Conservation (phyloP, 2,329 filamentous ascomycete genomes). For the Colletotrichum costaricense region DNA sequence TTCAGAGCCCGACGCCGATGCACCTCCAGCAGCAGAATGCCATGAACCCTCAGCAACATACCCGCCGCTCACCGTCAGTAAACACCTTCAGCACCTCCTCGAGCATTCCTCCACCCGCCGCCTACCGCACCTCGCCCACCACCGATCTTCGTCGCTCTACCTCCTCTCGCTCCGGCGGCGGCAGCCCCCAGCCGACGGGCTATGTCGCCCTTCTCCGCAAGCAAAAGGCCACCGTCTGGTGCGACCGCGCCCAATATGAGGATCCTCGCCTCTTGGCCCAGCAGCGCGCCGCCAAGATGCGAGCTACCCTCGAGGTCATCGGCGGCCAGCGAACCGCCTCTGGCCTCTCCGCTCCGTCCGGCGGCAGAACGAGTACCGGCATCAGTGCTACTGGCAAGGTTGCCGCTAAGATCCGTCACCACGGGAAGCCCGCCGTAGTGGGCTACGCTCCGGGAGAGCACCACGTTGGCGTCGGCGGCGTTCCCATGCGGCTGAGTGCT, state of each 20-base stretch:
- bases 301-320: slow-evolving; percentile 85
- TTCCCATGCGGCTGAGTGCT: slow-evolving; percentile 92
- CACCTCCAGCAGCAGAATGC: slow-evolving; percentile 48
- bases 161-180: slow-evolving; percentile 79
- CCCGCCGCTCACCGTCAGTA: slow-evolving; percentile 72
- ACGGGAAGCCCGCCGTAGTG: slow-evolving; percentile 81
- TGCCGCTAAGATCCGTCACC: slow-evolving; percentile 88
- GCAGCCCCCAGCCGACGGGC: slow-evolving; percentile 67
- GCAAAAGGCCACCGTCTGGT: slow-evolving; percentile 99
- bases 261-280: slow-evolving; percentile 86
- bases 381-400: slow-evolving; percentile 73
- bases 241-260: slow-evolving; percentile 91
- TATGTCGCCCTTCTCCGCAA: slow-evolving; percentile 97
- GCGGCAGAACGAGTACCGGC: slow-evolving; percentile 71
- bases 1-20: slow-evolving; percentile 44
- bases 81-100: slow-evolving; percentile 77
- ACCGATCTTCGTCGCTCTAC: slow-evolving; percentile 79
- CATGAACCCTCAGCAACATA: slow-evolving; percentile 49
- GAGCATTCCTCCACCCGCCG: slow-evolving; percentile 71
- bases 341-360: slow-evolving; percentile 51
- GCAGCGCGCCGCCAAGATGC: slow-evolving; percentile 87
- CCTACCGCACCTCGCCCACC: slow-evolving; percentile 66
- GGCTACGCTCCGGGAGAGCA: slow-evolving; percentile 84
- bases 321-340: slow-evolving; percentile 64
- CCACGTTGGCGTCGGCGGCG: slow-evolving; percentile 79